Conservation (phyloP, 495 filamentous ascomycete genomes). For the Neurospora hispaniola region DNA sequence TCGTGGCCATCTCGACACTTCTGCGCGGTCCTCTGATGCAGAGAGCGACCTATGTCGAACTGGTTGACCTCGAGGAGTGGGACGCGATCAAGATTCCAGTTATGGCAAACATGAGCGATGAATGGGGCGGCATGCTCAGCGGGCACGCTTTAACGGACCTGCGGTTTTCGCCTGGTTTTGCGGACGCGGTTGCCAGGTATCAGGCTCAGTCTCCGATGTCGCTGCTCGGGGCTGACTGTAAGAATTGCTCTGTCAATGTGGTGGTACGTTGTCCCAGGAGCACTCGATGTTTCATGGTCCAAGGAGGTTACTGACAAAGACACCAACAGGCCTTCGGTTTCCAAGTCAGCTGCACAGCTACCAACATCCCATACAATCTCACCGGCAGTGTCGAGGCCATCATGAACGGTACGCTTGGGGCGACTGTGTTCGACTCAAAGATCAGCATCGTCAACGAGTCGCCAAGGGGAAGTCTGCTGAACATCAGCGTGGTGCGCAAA, state of each 20-base stretch:
- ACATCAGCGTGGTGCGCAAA: background rate
- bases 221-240: background rate
- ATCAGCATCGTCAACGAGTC: background rate
- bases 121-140: background rate
- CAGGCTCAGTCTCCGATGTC: background rate
- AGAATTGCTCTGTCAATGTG: background rate
- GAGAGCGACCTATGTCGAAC: background rate
- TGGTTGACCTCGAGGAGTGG: background rate
- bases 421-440: background rate
- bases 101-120: background rate
- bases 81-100: background rate
- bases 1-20: background rate
- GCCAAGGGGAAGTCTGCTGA: background rate
- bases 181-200: background rate
- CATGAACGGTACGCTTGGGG: background rate
- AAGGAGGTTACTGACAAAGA: background rate
- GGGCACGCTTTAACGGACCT: background rate
- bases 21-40: background rate
- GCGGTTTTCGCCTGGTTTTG: background rate
- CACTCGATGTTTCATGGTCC: rapidly evolving
- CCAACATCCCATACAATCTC: background rate
- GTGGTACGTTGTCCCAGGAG: background rate
- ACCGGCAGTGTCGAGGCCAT: background rate
- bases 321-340: background rate
- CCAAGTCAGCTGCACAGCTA: background rate